phyloP scores from a whole-genome alignment of 352 stramenopile genomes.

The Pythium vanterpoolii region DNA sequence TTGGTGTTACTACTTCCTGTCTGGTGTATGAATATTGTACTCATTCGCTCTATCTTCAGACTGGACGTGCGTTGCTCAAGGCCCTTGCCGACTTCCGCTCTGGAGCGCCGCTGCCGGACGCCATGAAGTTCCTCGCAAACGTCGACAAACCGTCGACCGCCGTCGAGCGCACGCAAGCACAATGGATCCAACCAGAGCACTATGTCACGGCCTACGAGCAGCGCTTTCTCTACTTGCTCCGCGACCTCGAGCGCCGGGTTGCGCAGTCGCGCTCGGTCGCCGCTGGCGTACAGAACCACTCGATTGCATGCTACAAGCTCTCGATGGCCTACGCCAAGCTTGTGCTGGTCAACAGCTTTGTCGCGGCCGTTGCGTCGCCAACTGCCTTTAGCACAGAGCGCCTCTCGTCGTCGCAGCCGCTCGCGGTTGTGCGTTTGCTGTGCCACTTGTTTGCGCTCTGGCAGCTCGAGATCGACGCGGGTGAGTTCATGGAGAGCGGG shows the following conservation, averaged over 20 bases:
- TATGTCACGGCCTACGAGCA: constrained; percentile 51
- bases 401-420: constrained; percentile 22
- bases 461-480: constrained; percentile 55
- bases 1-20: too few species aligned
- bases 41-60: constrained; percentile 89
- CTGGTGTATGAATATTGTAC: too few species aligned
- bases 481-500: constrained; percentile 64
- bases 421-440: constrained; percentile 50
- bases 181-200: constrained; percentile 11
- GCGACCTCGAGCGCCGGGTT: constrained; percentile 36
- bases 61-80: constrained; percentile 35
- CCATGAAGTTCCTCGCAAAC: constrained; percentile 42
- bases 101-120: constrained; percentile 27
- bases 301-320: constrained; percentile 56
- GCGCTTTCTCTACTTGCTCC: constrained; percentile 49
- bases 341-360: constrained; percentile 49
- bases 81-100: constrained; percentile 36
- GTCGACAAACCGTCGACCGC: constrained; percentile 33
- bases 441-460: constrained; percentile 73
- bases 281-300: constrained; percentile 55
- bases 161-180: constrained; percentile 8
- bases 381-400: constrained; percentile 28
- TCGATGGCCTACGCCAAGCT: constrained; percentile 59
- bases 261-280: constrained; percentile 24
- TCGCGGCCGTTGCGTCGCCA: constrained; percentile 28